Percentiles rank a stretch among this genome's conserved stretches.
phyloP scores from a whole-genome alignment of 192 early-diverging fungal species.

The Entomortierella parvispora region DNA sequence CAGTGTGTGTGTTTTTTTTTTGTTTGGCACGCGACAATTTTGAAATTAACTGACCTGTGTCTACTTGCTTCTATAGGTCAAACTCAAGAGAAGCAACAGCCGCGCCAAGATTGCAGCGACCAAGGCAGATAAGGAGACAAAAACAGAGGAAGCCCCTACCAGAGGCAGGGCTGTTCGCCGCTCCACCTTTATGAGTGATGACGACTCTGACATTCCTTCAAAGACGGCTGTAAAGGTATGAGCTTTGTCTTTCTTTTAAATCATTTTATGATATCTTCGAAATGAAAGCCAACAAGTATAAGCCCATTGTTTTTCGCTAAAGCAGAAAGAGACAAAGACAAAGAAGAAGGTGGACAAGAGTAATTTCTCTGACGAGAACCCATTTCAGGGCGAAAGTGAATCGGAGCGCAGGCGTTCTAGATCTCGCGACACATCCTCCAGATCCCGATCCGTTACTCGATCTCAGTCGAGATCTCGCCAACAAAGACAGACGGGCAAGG shows the following conservation, averaged over 20 bases:
- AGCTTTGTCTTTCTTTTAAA: no score
- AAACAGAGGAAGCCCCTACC: conserved; percentile 1
- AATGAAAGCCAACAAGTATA: neutral
- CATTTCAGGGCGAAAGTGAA: conserved; percentile 54
- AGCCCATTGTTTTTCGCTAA: neutral
- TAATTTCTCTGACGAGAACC: conserved; percentile 53
- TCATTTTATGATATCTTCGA: no score
- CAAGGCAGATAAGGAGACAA: conserved; percentile 13
- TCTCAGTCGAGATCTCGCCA: conserved; percentile 25
- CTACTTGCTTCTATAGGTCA: neutral
- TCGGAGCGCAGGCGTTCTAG: conserved; percentile 31
- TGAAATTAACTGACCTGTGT: neutral
- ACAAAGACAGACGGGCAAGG: conserved; percentile 1
- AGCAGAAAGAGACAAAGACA: conserved; percentile 13
- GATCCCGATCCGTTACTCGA: conserved; percentile 5
- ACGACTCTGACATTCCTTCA: conserved; percentile 1
- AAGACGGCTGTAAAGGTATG: no score
- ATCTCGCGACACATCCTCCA: conserved; percentile 6
- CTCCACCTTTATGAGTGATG: conserved; percentile 17
- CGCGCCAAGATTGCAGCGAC: conserved; percentile 11
- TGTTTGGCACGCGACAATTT: neutral
- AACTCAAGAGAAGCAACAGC: conserved; percentile 34
- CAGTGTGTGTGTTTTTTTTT: neutral
- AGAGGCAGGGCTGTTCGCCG: conserved; percentile 19
- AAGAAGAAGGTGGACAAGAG: conserved; percentile 6